Conservation (phyloP, 805 yeast genomes). For the Teunomyces atbi region DNA sequence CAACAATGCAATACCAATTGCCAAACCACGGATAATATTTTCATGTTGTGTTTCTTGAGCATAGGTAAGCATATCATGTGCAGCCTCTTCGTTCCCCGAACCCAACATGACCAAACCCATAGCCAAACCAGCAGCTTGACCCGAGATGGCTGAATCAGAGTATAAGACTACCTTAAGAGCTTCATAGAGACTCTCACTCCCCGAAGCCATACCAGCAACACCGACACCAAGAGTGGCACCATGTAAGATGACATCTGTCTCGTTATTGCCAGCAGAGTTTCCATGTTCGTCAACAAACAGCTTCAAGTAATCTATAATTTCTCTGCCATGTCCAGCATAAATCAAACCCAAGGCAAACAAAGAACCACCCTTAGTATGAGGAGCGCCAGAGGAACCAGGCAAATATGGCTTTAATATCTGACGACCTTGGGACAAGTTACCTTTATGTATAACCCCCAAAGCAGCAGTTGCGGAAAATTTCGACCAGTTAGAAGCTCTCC, state of each 20-base stretch:
- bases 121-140: slow-evolving; percentile 94
- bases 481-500: slow-evolving; percentile 98
- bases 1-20: slow-evolving; percentile 83
- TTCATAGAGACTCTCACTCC: slow-evolving; percentile 70
- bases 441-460: slow-evolving; percentile 93
- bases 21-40: slow-evolving; percentile 89
- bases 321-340: slow-evolving; percentile 94
- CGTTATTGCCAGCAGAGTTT: slow-evolving; percentile 62
- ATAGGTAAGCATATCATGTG: slow-evolving; percentile 79
- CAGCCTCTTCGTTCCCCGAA: slow-evolving; percentile 67
- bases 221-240: slow-evolving; percentile 96
- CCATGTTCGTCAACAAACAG: slow-evolving; percentile 66
- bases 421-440: slow-evolving; percentile 88
- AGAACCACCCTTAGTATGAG: slow-evolving; percentile 94
- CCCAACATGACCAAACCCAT: slow-evolving; percentile 97
- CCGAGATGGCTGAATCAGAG: slow-evolving; percentile 89
- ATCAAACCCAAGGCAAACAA: slow-evolving; percentile 89
- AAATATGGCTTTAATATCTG: slow-evolving; percentile 85
- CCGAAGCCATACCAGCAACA: slow-evolving; percentile 94
- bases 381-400: slow-evolving; percentile 76
- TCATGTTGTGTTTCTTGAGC: slow-evolving; percentile 97
- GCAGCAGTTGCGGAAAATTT: slow-evolving; percentile 98
- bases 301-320: slow-evolving; percentile 75
- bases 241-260: slow-evolving; percentile 80
- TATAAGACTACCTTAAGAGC: slow-evolving; percentile 80